Evolutionary conservation across 164 flowering plant genomes (phyloP).

Genomic region (Brasenia schreberi): DNA sequence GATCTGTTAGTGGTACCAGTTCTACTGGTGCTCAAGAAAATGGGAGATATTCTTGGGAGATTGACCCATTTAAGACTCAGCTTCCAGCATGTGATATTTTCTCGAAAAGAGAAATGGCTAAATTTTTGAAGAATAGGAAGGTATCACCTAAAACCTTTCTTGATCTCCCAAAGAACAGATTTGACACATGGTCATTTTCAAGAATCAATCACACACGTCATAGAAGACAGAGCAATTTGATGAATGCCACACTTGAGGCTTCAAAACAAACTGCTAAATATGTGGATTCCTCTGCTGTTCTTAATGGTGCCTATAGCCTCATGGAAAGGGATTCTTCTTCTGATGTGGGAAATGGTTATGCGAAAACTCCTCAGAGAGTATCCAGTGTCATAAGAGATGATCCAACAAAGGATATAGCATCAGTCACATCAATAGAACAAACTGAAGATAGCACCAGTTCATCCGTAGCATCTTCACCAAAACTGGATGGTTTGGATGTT

Average conservation of each 20-base stretch:
- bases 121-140: conserved; percentile 34
- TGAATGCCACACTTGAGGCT: conserved; percentile 12
- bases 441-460: conserved; percentile 4
- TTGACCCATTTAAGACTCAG: conserved; percentile 68
- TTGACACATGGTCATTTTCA: conserved; percentile 19
- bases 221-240: conserved; percentile 7
- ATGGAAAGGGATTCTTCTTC: conserved; percentile 13
- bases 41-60: conserved; percentile 13
- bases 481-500: conserved; percentile 29
- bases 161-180: conserved; percentile 22
- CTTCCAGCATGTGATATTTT: conserved; percentile 62
- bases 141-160: conserved; percentile 38
- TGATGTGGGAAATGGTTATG: conserved; percentile 1
- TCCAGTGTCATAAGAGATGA: conserved; percentile 10
- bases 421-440: conserved; percentile 12
- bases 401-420: conserved; percentile 5
- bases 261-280: conserved; percentile 21
- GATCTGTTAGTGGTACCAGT: conserved; percentile 11
- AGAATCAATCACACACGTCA: conserved; percentile 12
- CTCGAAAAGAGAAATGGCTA: conserved; percentile 67
- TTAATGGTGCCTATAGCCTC: conserved; percentile 8
- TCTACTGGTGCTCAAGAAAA: conserved; percentile 8
- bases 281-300: conserved; percentile 6
- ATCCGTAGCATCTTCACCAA: conserved; percentile 7
- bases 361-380: conserved; percentile 7